Percentiles rank a stretch among this genome's conserved stretches.
Evolutionary conservation across 2,329 filamentous ascomycete species (phyloP).

Genomic region (Acarospora socialis): DNA sequence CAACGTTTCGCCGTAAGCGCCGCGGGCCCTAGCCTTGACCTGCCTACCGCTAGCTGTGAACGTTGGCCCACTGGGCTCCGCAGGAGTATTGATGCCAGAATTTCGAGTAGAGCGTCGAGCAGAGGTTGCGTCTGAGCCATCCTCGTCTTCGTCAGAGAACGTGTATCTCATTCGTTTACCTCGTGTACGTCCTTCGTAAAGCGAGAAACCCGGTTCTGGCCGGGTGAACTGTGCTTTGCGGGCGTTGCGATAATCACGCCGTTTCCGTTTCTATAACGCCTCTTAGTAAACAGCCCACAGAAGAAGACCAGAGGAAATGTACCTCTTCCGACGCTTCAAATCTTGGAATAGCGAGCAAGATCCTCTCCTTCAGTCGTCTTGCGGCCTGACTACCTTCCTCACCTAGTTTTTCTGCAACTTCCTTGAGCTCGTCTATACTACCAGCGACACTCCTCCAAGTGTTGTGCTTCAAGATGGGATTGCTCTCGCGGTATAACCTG

Average conservation of each 20-base stretch:
- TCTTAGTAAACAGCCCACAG: slow-evolving; percentile 3
- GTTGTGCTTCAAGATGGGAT: slow-evolving; percentile 58
- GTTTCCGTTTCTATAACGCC: slow-evolving; percentile 63
- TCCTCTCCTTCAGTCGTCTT: slow-evolving; percentile 61
- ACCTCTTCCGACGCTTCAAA: slow-evolving; percentile 92
- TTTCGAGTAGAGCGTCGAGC: slow-evolving; percentile 51
- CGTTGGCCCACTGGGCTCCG: slow-evolving; percentile 48
- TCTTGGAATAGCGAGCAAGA: slow-evolving; percentile 64
- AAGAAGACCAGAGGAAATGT: slow-evolving; percentile 18
- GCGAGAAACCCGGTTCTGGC: slow-evolving; percentile 75
- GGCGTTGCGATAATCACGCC: slow-evolving; percentile 76
- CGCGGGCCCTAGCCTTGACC: slow-evolving; percentile 43
- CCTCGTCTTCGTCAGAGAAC: slow-evolving; percentile 77
- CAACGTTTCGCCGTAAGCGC: slow-evolving; percentile 40
- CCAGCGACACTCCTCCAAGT: slow-evolving; percentile 93
- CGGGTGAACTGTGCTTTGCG: slow-evolving; percentile 78
- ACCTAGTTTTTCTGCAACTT: slow-evolving; percentile 60
- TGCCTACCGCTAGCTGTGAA: slow-evolving; percentile 80
- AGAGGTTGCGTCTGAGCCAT: slow-evolving; percentile 48
- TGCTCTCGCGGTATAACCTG: slow-evolving; percentile 85
- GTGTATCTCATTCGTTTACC: slow-evolving; percentile 96
- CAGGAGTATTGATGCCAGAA: slow-evolving; percentile 58
- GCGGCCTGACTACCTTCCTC: slow-evolving; percentile 72
- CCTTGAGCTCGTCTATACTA: slow-evolving; percentile 70
- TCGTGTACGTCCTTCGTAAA: slow-evolving; percentile 91